Evolutionary conservation across 257 asterid genomes (phyloP), one percentile per base, ranked within the genome.

Genomic region (Gentiana macrophylla): DNA sequence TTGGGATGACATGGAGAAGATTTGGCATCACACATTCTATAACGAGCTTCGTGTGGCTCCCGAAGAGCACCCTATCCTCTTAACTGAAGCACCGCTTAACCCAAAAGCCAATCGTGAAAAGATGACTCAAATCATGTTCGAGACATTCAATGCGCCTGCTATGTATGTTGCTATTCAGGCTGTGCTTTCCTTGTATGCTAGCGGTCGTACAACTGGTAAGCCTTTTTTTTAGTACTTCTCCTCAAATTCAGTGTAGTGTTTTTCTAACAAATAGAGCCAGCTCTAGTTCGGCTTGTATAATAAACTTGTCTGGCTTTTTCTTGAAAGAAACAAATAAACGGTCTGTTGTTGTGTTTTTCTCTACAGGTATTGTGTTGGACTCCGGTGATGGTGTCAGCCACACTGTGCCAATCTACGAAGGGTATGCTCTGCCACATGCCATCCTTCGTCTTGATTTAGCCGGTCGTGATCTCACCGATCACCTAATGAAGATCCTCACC

Each of bases 1-100:
- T 67, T 87, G 96, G 96, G 96, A 87, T 59, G 96, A 87, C 61
- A 87, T 87, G 96, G 96, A 87, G 75, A 87, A 87, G 84, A 87
- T 87, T 32, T 87, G 96, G 96, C 96, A 87, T 76, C 96, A 87
- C 72, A 87, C 96, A 0, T 87, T 87, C 76, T 87, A 84, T 64
- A 87, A 87, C 35, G 96, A 87, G 72, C 94, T 87, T 3, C 96
- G 96, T 72, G 96, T 87, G 56, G 96, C 96, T 44, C 94, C 96
- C 2, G 96, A 87, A 45, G 96, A 87, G 77, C 96, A 87, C 66
- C 96, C 96, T 8, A 79, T 87, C 45, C 94, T 87, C 53, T 73
- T 87, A 37, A 87, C 96, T 13, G 96, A 87, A 60, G 94, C 96
- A 1, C 96, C 96, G 15, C 96, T 87, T 61, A 87, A 87, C 76